These are phyloP conservation scores for Aspergillus ochraceoroseus DNA, from an alignment of 2,329 filamentous ascomycete genomes.

Conservation along the genomic window DNA sequence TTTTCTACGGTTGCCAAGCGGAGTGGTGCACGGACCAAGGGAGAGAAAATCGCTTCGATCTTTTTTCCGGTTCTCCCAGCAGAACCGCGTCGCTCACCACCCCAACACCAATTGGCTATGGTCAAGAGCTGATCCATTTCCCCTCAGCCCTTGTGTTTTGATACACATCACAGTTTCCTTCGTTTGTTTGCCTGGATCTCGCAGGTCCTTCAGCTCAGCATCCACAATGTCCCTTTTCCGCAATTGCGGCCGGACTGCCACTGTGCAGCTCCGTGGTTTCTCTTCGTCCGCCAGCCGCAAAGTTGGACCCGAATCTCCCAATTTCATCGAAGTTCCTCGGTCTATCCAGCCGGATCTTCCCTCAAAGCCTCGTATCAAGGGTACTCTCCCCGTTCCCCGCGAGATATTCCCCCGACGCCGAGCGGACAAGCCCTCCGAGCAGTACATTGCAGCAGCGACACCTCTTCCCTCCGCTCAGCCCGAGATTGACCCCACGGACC, in stretches of 20 bases:
- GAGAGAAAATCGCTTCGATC: conserved; percentile 37
- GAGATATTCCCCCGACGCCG: conserved; percentile 65
- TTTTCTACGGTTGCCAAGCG: conserved; percentile 33
- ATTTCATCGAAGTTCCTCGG: conserved; percentile 75
- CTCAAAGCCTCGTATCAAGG: conserved; percentile 56
- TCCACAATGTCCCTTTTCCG: conserved; percentile 38
- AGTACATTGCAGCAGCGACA: conserved; percentile 59
- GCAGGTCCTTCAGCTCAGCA: conserved; percentile 2
- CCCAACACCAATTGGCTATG: conserved; percentile 14
- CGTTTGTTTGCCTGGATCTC: too few species aligned
- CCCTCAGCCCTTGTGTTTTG: too few species aligned
- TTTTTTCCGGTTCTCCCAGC: conserved; percentile 26
- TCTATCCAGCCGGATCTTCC: conserved; percentile 64
- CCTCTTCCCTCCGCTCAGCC: conserved; percentile 47
- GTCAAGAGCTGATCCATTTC: conserved; percentile 5
- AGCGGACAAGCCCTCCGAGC: conserved; percentile 56
- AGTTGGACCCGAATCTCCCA: conserved; percentile 70
- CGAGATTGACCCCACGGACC: conserved; percentile 34
- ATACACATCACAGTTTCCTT: too few species aligned
- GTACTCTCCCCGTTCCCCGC: conserved; percentile 76
- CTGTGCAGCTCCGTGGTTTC: conserved; percentile 40
- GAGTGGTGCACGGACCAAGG: conserved; percentile 35
- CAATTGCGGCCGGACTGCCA: conserved; percentile 32
- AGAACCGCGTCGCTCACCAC: conserved; percentile 22
- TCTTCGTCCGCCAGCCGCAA: conserved; percentile 34